Conservation (phyloP, 805 yeast genomes). For the Wickerhamomyces rabaulensis region DNA sequence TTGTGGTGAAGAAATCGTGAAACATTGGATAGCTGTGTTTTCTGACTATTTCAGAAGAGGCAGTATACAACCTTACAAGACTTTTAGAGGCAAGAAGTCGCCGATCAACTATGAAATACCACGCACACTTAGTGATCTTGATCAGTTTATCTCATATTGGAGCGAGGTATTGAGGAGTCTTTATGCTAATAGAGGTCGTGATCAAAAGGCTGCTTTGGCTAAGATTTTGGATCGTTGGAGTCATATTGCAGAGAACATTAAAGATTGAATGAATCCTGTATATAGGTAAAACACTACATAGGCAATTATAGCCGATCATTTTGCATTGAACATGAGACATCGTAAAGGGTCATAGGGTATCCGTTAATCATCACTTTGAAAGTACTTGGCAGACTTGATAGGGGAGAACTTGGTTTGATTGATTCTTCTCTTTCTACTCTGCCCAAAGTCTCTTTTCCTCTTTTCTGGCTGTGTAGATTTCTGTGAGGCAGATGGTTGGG, state of each 20-base stretch:
- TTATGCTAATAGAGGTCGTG: slow-evolving; percentile 31
- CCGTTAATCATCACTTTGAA: slow-evolving; percentile 10
- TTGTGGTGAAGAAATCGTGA: slow-evolving; percentile 36
- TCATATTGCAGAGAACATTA: not conserved
- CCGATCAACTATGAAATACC: not conserved
- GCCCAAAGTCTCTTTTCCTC: slow-evolving; percentile 16
- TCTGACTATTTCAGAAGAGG: slow-evolving; percentile 35
- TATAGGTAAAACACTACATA: not conserved
- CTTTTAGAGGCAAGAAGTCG: not conserved
- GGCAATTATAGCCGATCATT: not conserved
- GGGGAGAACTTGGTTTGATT: slow-evolving; percentile 17
- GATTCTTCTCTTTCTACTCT: slow-evolving; percentile 19
- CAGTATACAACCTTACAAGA: slow-evolving; percentile 16
- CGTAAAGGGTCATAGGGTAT: not conserved
- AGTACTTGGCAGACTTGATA: slow-evolving; percentile 20
- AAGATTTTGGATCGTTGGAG: slow-evolving; percentile 32
- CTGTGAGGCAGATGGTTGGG: not conserved
- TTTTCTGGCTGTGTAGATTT: slow-evolving; percentile 1
- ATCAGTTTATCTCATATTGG: slow-evolving; percentile 44
- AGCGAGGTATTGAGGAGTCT: slow-evolving; percentile 34
- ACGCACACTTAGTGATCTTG: slow-evolving; percentile 12
- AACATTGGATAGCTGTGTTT: slow-evolving; percentile 56
- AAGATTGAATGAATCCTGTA: not conserved
- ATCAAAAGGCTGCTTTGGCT: slow-evolving; percentile 29
- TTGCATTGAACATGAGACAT: not conserved